These are phyloP conservation scores for Halophytophthora batemanensis DNA, from an alignment of 352 stramenopile species.

Conservation along the genomic window DNA sequence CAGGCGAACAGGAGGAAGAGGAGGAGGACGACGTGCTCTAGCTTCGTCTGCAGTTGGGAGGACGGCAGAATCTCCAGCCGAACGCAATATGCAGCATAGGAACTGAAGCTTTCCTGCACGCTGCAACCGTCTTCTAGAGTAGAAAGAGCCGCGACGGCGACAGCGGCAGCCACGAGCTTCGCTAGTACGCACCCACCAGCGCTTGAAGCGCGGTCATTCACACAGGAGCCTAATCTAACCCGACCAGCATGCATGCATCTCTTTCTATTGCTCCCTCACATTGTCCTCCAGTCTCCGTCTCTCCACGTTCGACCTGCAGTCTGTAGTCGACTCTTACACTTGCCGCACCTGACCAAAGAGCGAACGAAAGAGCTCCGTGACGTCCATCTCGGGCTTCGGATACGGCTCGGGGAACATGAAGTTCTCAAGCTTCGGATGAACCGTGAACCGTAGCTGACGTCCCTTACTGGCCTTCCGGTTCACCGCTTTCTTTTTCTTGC, in stretches of 20 bases:
- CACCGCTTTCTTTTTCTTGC: slow-evolving; percentile 86
- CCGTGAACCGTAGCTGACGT: slow-evolving; percentile 76
- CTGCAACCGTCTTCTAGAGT: slow-evolving; percentile 12
- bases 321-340: slow-evolving; percentile 14
- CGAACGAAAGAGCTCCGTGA: slow-evolving; percentile 83
- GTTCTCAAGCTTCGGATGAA: slow-evolving; percentile 87
- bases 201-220: too few species aligned
- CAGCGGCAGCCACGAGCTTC: slow-evolving; percentile 4
- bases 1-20: slow-evolving; percentile 66
- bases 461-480: slow-evolving; percentile 89
- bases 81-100: slow-evolving; percentile 12
- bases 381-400: slow-evolving; percentile 69
- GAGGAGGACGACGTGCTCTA: slow-evolving; percentile 88
- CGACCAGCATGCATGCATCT: background rate
- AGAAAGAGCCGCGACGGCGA: too few species aligned
- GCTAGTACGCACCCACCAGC: too few species aligned
- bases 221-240: too few species aligned
- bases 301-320: too few species aligned
- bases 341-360: slow-evolving; percentile 71
- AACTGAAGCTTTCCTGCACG: background rate
- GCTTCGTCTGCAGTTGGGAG: slow-evolving; percentile 8
- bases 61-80: too few species aligned
- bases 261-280: slow-evolving; percentile 11
- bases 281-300: too few species aligned
- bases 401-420: slow-evolving; percentile 90